Evolutionary conservation across 2,329 filamentous ascomycete genomes (phyloP), one percentile per base, ranked within the genome.

Genomic region (Verticillium zaregamsianum): DNA sequence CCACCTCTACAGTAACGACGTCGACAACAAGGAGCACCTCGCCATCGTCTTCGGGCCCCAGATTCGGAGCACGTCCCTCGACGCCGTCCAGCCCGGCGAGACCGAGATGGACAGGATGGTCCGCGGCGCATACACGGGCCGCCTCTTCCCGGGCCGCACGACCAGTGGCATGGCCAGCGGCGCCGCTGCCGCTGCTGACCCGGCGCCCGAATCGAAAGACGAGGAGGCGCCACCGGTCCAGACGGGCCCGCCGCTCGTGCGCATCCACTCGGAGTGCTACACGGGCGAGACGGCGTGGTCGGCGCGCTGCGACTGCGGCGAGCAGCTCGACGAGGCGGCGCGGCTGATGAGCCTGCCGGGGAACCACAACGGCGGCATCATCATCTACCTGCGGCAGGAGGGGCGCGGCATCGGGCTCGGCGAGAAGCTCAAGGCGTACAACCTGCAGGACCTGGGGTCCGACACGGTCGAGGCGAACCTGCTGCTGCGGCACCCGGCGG

Each of bases 211-310:
- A 58, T n/a, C 39, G 61, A 8, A 67, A 70, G 52, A 62, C 65
- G 58, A 60, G 45, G 66, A 66, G 5, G n/a, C 45, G 45, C 33
- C 65, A 11, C 62, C 60, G 6, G 17, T 61, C 3, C 59, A 52
- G 28, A 61, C 65, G 5, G 71, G 71, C 3, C 76, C 90, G 1
- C 92, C 95, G 0, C 80, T 99, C 45, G 94, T 99, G 56, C 86
- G 95, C 62, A 99, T 99, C 72, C 95, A 99, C 75, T 96, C 92
- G 3, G 95, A 99, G 76, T 99, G 95, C 78, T 99, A 99, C 76
- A 99, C 95, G 0, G 95, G 95, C 63, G 95, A 99, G 80, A 99
- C 95, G 1, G 95, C 96, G 1, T 98, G 95, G 95, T 97, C 93
- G 8, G 94, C 95, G 39, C 88, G 95, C 32, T 99, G 95, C 78